Percentiles rank a stretch among this genome's conserved stretches.
Evolutionary conservation across 2,329 filamentous ascomycete species (phyloP).

Genomic region (Ophiognomonia clavigignenti-juglandacearum): DNA sequence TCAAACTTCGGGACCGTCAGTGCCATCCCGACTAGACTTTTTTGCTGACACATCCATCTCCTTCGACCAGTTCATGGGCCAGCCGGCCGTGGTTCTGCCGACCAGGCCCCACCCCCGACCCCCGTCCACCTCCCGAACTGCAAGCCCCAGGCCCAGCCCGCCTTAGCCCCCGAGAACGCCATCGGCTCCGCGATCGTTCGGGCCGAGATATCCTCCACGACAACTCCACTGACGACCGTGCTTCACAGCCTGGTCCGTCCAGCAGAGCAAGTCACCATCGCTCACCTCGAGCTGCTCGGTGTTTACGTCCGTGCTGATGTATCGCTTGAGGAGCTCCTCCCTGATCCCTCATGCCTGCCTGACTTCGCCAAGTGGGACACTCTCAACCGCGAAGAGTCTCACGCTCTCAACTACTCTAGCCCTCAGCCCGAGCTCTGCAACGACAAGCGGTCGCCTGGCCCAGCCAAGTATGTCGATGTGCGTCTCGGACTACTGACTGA

Average conservation of each 20-base stretch:
- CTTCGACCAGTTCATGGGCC: no score
- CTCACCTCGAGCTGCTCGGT: slow-evolving; percentile 54
- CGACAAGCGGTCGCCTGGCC: slow-evolving; percentile 51
- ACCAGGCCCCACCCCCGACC: slow-evolving; percentile 54
- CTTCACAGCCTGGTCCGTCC: slow-evolving; percentile 52
- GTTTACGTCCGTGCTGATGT: slow-evolving; percentile 50
- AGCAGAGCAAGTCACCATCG: slow-evolving; percentile 36
- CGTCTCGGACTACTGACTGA: slow-evolving; percentile 49
- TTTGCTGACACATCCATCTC: slow-evolving; percentile 9
- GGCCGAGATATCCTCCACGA: slow-evolving; percentile 14
- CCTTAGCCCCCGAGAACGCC: slow-evolving; percentile 8
- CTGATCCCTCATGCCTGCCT: slow-evolving; percentile 48
- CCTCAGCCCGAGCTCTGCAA: slow-evolving; percentile 47
- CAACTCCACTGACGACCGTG: slow-evolving; percentile 40
- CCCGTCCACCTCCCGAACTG: slow-evolving; percentile 47
- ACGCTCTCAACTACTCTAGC: slow-evolving; percentile 37
- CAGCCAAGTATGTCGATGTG: slow-evolving; percentile 54
- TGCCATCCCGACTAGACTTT: neutral
- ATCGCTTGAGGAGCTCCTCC: slow-evolving; percentile 44
- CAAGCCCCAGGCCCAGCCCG: slow-evolving; percentile 24
- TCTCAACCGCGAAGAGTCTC: slow-evolving; percentile 44
- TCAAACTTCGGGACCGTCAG: neutral
- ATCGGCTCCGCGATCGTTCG: neutral
- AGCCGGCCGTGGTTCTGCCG: no score
- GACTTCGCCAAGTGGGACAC: slow-evolving; percentile 48